Evolutionary conservation across 345 rosid species (phyloP), one percentile per base, ranked within the genome.

Genomic region (Acer negundo): DNA sequence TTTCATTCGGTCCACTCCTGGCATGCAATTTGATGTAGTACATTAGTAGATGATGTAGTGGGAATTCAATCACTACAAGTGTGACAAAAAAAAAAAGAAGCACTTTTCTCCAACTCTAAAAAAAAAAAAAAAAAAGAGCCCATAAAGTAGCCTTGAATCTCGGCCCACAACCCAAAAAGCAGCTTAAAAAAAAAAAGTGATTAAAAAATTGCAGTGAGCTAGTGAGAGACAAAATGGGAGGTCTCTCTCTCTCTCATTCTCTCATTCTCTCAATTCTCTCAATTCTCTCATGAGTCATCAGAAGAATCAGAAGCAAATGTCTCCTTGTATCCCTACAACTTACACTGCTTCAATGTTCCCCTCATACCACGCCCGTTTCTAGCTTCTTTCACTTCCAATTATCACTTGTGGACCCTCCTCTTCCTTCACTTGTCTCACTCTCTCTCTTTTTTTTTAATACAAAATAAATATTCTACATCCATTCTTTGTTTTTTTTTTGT

Each of bases 251-350:
- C 38, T 35, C 38, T 35, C 1, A 2, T 2, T 31, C 38, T 35
- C 38, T 35, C 1, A 35, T 4, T 35, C 38, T 35, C 38, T 35
- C 1, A 2, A n/a, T 2, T 28, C 31, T 28, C 31, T 28, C 0
- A 28, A 28, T 28, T 28, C 31, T 42, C 46, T 42, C 46, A 1
- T 0, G 46, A 42, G 81, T 4, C 78, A 58, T 77, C 74, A 81
- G 81, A 78, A 76, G 67, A 61, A 70, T 78, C 81, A 79, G 86
- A 82, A 78, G 74, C 53, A 20, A 70, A 70, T 91, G 96, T 91
- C 87, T 78, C 96, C 90, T 84, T 82, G 55, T 79, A 84, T 77
- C 91, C 96, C 91, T 80, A 87, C 97, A 91, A 9, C 56, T 23
- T 59, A 42, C 79, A 69, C 93, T 83, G 93, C 80, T 82, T 79